A percentile compares a stretch with the other conserved stretches of the same genome.
These are phyloP conservation scores for Suillus sp. DNA, from an alignment of 768 basidiomycete genomes.

Conservation along the genomic window DNA sequence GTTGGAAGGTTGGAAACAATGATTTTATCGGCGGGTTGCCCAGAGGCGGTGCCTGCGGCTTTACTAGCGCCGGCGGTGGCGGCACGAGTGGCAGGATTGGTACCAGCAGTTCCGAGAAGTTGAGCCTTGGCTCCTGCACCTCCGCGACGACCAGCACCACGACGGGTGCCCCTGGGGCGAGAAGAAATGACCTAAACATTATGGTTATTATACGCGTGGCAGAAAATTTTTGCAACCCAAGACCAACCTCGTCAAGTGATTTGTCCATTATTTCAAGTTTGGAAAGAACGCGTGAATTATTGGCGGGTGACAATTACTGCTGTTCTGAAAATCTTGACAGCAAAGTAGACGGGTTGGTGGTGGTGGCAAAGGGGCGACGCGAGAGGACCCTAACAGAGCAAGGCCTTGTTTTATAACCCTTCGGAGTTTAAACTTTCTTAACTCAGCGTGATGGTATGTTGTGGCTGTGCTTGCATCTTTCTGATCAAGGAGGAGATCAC, in stretches of 20 bases:
- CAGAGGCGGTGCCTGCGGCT: conserved; percentile 42
- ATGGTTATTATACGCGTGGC: conserved; percentile 25
- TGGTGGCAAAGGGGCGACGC: conserved; percentile 33
- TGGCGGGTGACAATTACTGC: background rate
- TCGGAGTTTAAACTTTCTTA: conserved; percentile 26
- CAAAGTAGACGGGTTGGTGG: conserved; percentile 22
- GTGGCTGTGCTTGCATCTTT: conserved; percentile 1
- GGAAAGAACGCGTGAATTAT: conserved; percentile 4
- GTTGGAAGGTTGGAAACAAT: conserved; percentile 92
- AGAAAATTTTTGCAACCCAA: conserved; percentile 16
- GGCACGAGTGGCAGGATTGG: conserved; percentile 53
- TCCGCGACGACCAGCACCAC: conserved; percentile 46
- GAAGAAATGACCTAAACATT: conserved; percentile 63
- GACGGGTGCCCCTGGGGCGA: conserved; percentile 49
- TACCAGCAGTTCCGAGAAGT: conserved; percentile 56
- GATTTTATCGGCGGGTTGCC: conserved; percentile 75
- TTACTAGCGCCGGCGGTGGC: conserved; percentile 47
- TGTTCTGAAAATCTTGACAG: conserved; percentile 8
- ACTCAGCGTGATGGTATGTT: conserved; percentile 11
- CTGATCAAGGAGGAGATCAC: background rate
- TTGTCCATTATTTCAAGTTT: conserved; percentile 61
- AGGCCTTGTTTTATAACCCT: conserved; percentile 24
- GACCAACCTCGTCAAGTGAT: conserved; percentile 77
- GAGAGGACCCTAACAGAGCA: conserved; percentile 10
- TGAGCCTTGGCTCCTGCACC: conserved; percentile 50